Percentiles rank a stretch among this genome's conserved stretches.
phyloP scores from a whole-genome alignment of 345 rosid genomes.

The Dovyalis caffra region DNA sequence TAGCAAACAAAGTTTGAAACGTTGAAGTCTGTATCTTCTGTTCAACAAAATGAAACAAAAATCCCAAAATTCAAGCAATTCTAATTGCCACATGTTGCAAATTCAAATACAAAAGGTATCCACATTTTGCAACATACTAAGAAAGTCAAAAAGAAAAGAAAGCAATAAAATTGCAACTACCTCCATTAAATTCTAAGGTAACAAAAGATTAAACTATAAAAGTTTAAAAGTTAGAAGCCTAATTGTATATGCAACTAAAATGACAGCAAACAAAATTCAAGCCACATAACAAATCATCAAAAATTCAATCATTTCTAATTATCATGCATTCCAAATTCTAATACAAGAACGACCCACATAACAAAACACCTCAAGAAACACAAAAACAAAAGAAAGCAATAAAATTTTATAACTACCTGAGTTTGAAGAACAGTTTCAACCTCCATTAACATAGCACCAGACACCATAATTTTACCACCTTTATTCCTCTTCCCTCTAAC shows the following conservation, averaged over 20 bases:
- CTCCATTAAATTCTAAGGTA: too few species aligned
- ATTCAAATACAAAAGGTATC: background rate
- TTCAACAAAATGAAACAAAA: too few species aligned
- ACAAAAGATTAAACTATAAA: too few species aligned
- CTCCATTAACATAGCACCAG: slow-evolving; percentile 73
- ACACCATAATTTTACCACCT: slow-evolving; percentile 49
- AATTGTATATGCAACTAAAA: background rate
- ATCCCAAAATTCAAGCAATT: background rate
- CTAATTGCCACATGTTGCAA: background rate
- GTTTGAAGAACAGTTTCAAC: slow-evolving; percentile 84
- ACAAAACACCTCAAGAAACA: background rate
- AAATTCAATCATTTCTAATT: background rate
- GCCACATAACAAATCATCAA: background rate
- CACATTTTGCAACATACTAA: background rate
- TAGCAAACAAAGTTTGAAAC: too few species aligned
- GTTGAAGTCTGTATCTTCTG: too few species aligned
- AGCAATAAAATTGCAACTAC: too few species aligned
- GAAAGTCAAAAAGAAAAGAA: background rate
- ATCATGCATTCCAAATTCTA: background rate
- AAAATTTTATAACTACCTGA: slow-evolving; percentile 42
- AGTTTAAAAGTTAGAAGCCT: background rate
- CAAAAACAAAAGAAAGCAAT: background rate
- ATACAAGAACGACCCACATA: background rate
- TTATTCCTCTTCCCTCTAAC: slow-evolving; percentile 39
- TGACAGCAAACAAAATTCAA: background rate